Base-by-base conservation (phyloP, 2,329 filamentous ascomycete species). In the Cryoendolithus antarcticus region DNA sequence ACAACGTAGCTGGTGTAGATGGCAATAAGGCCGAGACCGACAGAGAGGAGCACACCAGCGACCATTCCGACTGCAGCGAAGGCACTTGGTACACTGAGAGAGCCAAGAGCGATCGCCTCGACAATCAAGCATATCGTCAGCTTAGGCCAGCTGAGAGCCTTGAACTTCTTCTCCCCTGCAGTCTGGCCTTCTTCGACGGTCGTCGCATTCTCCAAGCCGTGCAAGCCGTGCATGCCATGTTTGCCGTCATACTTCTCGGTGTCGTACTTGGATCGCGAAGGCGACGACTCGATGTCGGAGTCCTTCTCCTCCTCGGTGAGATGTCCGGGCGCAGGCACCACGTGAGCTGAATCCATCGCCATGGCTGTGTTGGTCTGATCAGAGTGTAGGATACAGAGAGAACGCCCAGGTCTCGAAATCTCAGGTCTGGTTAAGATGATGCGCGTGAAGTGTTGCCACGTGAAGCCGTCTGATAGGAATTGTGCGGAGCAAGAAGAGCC, bases 1-100 rank as follows among this genome's bases (percentile, higher is more conserved):
- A 79, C 68, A 4, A 77, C 65, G 50, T 71, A 76, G 39, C 72
- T 72, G 3, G 74, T 77, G 54, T 79, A 80, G 35, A 72, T 75
- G 10, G 76, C 67, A 9, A 79, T 53, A 12, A 73, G 38, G 24
- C 75, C 75, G 4, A 80, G 59, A n/a, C 62, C 58, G 36, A 75
- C 44, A 34, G 74, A 67, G 28, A 76, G 57, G 39, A 79, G 64
- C 8, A 77, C 58, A 33, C 72, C 71, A 8, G 71, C 69, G 10
- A 74, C 61, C 45, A 76, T 61, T 9, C 74, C 73, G 33, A 77
- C 53, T 2, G 62, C 61, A 2, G 72, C 71, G 27, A 77, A 66
- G 1, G 69, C 69, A 39, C 65, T 65, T 2, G 74, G 74, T 4
- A 77, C 58, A 12, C 69, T 69, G 13, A 77, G 62, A n/a, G 74